phyloP scores from a whole-genome alignment of 108 stramenopile genomes.

The Nitzschia sp. region DNA sequence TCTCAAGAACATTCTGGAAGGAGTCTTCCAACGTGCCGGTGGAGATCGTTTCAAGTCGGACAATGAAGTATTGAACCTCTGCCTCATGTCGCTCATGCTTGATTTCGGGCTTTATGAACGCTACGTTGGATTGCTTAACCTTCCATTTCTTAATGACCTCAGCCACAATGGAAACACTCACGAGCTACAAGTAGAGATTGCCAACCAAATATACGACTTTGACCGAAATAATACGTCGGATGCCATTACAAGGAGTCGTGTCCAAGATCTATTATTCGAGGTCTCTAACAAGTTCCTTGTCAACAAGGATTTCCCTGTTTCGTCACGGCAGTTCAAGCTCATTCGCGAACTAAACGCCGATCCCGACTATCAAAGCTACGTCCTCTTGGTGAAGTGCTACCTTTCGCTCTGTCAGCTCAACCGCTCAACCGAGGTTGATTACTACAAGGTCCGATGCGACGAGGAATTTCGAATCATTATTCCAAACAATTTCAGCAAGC shows the following conservation, averaged over 20 bases:
- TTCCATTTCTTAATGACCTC: slow-evolving; percentile 28
- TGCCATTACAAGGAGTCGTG: slow-evolving; percentile 28
- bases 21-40: slow-evolving; percentile 13
- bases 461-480: slow-evolving; percentile 36
- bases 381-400: slow-evolving; percentile 37
- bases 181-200: slow-evolving; percentile 38
- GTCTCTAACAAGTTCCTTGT: slow-evolving; percentile 32
- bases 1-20: slow-evolving; percentile 22
- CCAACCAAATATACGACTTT: slow-evolving; percentile 38
- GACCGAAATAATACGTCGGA: slow-evolving; percentile 32
- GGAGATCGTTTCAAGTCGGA: slow-evolving; percentile 31
- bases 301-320: slow-evolving; percentile 36
- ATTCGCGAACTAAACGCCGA: slow-evolving; percentile 34
- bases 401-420: slow-evolving; percentile 37
- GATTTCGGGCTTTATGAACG: slow-evolving; percentile 36
- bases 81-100: slow-evolving; percentile 35
- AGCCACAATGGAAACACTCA: slow-evolving; percentile 29
- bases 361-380: slow-evolving; percentile 36
- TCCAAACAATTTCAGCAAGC: slow-evolving; percentile 34
- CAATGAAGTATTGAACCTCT: slow-evolving; percentile 34
- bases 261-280: slow-evolving; percentile 33
- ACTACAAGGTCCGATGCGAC: slow-evolving; percentile 37
- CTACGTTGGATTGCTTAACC: slow-evolving; percentile 30
- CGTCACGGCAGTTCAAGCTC: slow-evolving; percentile 33
- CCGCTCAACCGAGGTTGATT: slow-evolving; percentile 34